Evolutionary conservation across 23 red algal genomes (phyloP).

Genomic region (Gracilariopsis chorda): DNA sequence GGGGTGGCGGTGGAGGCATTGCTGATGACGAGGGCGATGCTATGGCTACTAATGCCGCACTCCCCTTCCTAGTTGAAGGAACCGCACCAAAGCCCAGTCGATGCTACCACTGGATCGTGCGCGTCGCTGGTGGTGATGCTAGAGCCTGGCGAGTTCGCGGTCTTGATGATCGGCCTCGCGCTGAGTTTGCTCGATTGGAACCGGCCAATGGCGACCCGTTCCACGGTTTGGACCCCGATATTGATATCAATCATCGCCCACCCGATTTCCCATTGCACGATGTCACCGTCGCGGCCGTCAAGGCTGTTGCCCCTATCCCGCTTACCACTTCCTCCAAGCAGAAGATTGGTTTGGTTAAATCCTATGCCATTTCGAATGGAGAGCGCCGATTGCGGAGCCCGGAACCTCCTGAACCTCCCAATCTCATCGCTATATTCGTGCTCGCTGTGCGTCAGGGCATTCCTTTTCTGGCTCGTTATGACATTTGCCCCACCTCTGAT

Average conservation of each 20-base stretch:
- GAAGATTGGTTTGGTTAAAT: slow-evolving; percentile 63
- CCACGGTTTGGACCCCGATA: slow-evolving; percentile 7
- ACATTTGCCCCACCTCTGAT: slow-evolving; percentile 54
- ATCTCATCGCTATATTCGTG: slow-evolving; percentile 44
- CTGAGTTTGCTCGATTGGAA: slow-evolving; percentile 72
- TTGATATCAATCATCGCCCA: slow-evolving; percentile 3
- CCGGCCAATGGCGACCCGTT: slow-evolving; percentile 49
- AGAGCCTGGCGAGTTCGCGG: slow-evolving; percentile 68
- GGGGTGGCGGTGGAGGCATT: slow-evolving; percentile 80
- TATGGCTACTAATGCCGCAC: slow-evolving; percentile 50
- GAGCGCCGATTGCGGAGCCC: slow-evolving; percentile 72
- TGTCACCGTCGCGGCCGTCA: slow-evolving; percentile 32
- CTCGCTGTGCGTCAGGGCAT: slow-evolving; percentile 43
- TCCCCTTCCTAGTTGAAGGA: slow-evolving; percentile 12
- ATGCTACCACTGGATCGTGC: slow-evolving; percentile 60
- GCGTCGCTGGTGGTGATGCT: slow-evolving; percentile 41
- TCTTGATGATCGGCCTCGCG: slow-evolving; percentile 74
- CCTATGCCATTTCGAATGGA: slow-evolving; percentile 78
- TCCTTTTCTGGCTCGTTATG: slow-evolving; percentile 57
- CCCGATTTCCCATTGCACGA: slow-evolving; percentile 13
- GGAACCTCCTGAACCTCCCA: slow-evolving; percentile 79
- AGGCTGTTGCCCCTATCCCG: slow-evolving; percentile 61
- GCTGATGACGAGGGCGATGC: slow-evolving; percentile 83
- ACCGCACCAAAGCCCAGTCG: slow-evolving; percentile 59
- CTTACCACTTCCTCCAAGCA: slow-evolving; percentile 47